Conservation (phyloP, 208 protist species). For the Trypanosoma theileri region DNA sequence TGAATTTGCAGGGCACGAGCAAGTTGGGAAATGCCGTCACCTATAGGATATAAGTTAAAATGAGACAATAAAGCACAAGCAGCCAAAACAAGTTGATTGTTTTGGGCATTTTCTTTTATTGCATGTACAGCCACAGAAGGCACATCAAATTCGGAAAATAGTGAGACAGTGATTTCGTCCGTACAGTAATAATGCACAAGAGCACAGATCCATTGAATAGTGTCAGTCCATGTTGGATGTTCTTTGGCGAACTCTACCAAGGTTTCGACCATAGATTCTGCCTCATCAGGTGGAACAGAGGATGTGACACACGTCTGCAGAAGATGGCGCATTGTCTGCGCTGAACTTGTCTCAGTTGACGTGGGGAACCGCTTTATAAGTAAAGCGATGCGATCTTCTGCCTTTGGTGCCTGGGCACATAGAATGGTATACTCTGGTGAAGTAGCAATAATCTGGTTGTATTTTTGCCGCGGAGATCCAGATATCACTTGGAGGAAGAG, state of each 20-base stretch:
- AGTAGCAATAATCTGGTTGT: slow-evolving; percentile 33
- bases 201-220: slow-evolving; percentile 75
- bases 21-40: slow-evolving; percentile 82
- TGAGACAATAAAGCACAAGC: slow-evolving; percentile 73
- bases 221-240: slow-evolving; percentile 74
- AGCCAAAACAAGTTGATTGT: slow-evolving; percentile 51
- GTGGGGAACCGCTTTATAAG: slow-evolving; percentile 65
- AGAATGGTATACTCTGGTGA: slow-evolving; percentile 83
- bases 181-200: slow-evolving; percentile 91
- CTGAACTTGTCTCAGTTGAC: slow-evolving; percentile 70
- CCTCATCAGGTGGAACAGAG: slow-evolving; percentile 64
- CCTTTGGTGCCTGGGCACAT: slow-evolving; percentile 61
- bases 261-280: slow-evolving; percentile 77
- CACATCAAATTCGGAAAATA: slow-evolving; percentile 85
- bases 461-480: slow-evolving; percentile 57
- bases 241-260: slow-evolving; percentile 49
- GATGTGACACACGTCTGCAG: slow-evolving; percentile 69
- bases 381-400: slow-evolving; percentile 54
- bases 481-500: slow-evolving; percentile 68
- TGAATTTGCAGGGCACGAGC: slow-evolving; percentile 55
- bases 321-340: slow-evolving; percentile 66
- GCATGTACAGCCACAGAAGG: slow-evolving; percentile 66
- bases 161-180: slow-evolving; percentile 83
- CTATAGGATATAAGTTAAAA: slow-evolving; percentile 87
- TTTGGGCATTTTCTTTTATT: slow-evolving; percentile 53